phyloP scores from a whole-genome alignment of 257 asterid genomes.

The Leonotis leonurus region DNA sequence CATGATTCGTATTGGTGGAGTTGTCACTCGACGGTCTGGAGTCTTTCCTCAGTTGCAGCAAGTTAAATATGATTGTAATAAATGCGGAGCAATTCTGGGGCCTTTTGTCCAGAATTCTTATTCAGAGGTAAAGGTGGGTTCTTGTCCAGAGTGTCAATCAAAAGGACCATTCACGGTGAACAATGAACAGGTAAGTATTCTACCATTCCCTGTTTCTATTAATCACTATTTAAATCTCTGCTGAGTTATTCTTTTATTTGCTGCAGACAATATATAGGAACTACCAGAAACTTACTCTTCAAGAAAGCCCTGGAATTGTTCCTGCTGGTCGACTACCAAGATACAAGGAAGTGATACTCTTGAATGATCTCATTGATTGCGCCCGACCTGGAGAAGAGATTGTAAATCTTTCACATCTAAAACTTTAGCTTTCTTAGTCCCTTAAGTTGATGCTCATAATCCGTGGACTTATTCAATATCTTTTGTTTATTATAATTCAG shows the following conservation, averaged over 20 bases:
- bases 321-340: constrained; percentile 99
- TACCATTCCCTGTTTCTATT: not conserved
- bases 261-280: constrained; percentile 89
- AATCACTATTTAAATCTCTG: not conserved
- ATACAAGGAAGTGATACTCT: constrained; percentile 93
- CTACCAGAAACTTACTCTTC: constrained; percentile 94
- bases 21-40: constrained; percentile 94
- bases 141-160: constrained; percentile 95
- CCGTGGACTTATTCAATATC: constrained; percentile 2
- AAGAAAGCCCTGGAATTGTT: constrained; percentile 98
- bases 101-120: constrained; percentile 97
- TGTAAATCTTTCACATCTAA: constrained; percentile 34
- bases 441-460: not conserved
- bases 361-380: constrained; percentile 98
- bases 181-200: constrained; percentile 73
- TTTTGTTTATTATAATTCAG: constrained; percentile 35
- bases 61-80: constrained; percentile 87
- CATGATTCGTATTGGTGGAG: constrained; percentile 97
- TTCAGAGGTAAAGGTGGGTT: constrained; percentile 96
- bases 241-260: constrained; percentile 12
- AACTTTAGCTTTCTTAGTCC: not conserved
- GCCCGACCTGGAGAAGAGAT: constrained; percentile 99
- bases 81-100: constrained; percentile 85
- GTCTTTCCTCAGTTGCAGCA: constrained; percentile 97
- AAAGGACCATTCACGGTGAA: constrained; percentile 94